Evolutionary conservation across 2,329 filamentous ascomycete species (phyloP).

Genomic region (Aplosporella prunicola): DNA sequence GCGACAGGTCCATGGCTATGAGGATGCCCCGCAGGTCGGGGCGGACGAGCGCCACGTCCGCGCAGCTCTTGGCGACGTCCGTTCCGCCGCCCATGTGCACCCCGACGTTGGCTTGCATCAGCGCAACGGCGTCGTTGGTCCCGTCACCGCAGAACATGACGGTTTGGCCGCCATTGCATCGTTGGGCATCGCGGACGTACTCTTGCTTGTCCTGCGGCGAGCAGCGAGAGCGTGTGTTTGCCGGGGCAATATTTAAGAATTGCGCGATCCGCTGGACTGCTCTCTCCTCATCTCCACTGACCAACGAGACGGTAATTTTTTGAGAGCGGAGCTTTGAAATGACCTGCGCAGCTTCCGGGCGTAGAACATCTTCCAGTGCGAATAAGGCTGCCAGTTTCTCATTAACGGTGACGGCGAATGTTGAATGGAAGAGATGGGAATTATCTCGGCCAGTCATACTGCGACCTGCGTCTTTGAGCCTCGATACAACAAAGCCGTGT

Average conservation of each 20-base stretch:
- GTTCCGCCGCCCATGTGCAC: constrained; percentile 53
- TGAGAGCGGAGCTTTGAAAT: constrained; percentile 42
- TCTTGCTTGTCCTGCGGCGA: constrained; percentile 46
- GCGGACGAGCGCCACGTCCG: constrained; percentile 59
- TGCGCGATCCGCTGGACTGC: constrained; percentile 42
- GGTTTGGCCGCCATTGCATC: constrained; percentile 14
- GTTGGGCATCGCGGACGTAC: constrained; percentile 32
- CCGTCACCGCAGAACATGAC: constrained; percentile 69
- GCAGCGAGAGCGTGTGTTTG: constrained; percentile 36
- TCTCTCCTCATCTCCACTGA: constrained; percentile 47
- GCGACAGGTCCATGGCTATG: constrained; percentile 46
- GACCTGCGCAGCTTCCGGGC: constrained; percentile 42
- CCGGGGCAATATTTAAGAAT: constrained; percentile 24
- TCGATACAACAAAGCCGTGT: constrained; percentile 27
- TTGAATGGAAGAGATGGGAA: too few relatives aligned
- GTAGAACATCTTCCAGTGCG: constrained; percentile 39
- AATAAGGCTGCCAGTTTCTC: constrained; percentile 37
- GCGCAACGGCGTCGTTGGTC: constrained; percentile 66
- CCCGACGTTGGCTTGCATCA: constrained; percentile 62
- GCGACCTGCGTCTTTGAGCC: constrained; percentile 48
- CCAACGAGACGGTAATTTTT: constrained; percentile 43
- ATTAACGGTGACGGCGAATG: constrained; percentile 37
- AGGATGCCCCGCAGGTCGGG: constrained; percentile 48
- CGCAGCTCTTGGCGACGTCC: constrained; percentile 57
- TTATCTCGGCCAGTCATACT: too few relatives aligned